Evolutionary conservation across 2,329 filamentous ascomycete species (phyloP).

Genomic region (Phyllosticta capitalensis): DNA sequence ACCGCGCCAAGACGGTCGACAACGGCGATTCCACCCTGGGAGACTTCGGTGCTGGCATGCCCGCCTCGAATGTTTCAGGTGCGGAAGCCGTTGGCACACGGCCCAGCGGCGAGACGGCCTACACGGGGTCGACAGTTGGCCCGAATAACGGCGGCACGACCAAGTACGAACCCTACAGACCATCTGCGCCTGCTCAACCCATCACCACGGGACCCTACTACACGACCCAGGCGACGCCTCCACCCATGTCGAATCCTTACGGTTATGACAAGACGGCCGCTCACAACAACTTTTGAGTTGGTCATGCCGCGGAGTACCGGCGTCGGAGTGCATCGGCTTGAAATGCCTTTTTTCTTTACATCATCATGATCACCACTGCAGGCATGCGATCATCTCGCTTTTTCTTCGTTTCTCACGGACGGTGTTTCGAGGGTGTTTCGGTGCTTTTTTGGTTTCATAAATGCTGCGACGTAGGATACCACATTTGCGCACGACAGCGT

Average conservation of each 20-base stretch:
- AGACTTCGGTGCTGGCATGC: conserved; percentile 20
- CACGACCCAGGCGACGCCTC: conserved; percentile 36
- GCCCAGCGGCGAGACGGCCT: conserved; percentile 41
- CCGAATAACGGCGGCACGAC: conserved; percentile 20
- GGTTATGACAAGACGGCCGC: conserved; percentile 25
- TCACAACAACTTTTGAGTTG: not conserved
- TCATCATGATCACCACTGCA: not conserved
- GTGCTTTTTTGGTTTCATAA: not conserved
- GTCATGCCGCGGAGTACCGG: not conserved
- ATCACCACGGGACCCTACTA: conserved; percentile 31
- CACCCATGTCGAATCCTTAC: conserved; percentile 26
- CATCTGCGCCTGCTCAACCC: conserved; percentile 19
- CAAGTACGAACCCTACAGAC: conserved; percentile 21
- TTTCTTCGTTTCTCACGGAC: not conserved
- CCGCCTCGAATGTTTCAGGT: conserved; percentile 19
- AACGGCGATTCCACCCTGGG: conserved; percentile 37
- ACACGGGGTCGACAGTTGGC: conserved; percentile 40
- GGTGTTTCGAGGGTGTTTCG: not conserved
- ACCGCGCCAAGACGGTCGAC: conserved; percentile 22
- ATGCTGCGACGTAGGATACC: not conserved
- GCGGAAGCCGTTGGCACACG: conserved; percentile 27
- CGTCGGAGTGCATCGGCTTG: not conserved
- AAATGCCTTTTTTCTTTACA: not conserved
- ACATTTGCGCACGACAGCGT: not conserved
- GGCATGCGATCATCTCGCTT: not conserved